Conservation (phyloP, 1,284 basidiomycete species). For the Ustilago sp. region DNA sequence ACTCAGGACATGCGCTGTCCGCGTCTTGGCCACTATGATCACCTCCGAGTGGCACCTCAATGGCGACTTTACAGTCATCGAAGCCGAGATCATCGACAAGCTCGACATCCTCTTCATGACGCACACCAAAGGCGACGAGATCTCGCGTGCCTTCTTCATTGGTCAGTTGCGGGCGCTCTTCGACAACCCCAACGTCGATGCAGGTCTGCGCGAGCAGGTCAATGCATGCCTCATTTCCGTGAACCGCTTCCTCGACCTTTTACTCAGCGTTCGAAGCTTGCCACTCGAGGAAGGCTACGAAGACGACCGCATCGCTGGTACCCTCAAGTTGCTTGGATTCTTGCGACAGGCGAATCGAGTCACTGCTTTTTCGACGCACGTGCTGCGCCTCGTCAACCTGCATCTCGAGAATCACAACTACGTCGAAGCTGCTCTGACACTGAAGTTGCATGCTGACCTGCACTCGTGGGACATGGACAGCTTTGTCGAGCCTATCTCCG, state of each 20-base stretch:
- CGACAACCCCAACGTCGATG: constrained; percentile 83
- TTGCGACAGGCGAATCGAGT: constrained; percentile 64
- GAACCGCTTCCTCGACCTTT: constrained; percentile 91
- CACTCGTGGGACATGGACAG: constrained; percentile 84
- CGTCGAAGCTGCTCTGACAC: constrained; percentile 88
- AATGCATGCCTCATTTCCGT: constrained; percentile 87
- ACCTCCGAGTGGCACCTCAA: constrained; percentile 77
- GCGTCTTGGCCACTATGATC: constrained; percentile 93
- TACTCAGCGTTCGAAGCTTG: constrained; percentile 89
- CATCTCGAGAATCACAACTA: constrained; percentile 88
- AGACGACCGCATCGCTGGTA: constrained; percentile 93
- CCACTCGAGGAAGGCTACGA: constrained; percentile 65
- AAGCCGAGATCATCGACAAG: constrained; percentile 93
- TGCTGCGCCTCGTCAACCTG: constrained; percentile 64
- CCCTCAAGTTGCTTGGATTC: constrained; percentile 74
- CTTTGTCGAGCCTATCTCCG: constrained; percentile 75
- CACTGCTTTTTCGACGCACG: constrained; percentile 63
- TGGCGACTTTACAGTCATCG: constrained; percentile 72
- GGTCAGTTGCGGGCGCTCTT: constrained; percentile 89
- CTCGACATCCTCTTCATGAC: constrained; percentile 92
- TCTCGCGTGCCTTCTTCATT: constrained; percentile 91
- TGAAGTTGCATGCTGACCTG: constrained; percentile 87
- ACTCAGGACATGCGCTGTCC: constrained; percentile 86
- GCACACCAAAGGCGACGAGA: constrained; percentile 87
- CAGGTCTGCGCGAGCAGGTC: constrained; percentile 81